Percentiles rank a stretch among this genome's conserved stretches.
These are phyloP conservation scores for Lentinula lateritia DNA, from an alignment of 768 basidiomycete genomes.

Conservation along the genomic window DNA sequence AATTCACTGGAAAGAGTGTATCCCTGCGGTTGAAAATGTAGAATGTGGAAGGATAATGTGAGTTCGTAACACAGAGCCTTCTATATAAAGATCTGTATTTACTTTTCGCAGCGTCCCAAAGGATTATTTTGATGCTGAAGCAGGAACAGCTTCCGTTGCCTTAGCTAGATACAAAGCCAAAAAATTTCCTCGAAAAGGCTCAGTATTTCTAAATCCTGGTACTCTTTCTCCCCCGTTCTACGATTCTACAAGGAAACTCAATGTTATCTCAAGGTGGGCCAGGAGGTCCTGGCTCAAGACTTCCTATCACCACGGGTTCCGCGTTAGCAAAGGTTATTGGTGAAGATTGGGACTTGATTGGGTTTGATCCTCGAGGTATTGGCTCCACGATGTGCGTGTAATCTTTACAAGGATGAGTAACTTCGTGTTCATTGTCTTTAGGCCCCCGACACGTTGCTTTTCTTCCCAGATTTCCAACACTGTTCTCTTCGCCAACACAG, in stretches of 20 bases:
- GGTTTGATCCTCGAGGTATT: constrained; percentile 23
- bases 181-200: constrained; percentile 15
- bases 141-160: constrained; percentile 16
- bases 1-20: background rate
- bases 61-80: background rate
- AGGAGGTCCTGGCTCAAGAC: constrained; percentile 18
- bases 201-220: constrained; percentile 19
- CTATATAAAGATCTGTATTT: background rate
- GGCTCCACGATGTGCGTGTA: constrained; percentile 13
- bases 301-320: constrained; percentile 3
- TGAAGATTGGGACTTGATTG: constrained; percentile 21
- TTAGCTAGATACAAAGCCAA: constrained; percentile 13
- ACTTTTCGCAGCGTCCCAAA: constrained; percentile 16
- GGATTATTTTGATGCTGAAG: constrained; percentile 15
- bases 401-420: background rate
- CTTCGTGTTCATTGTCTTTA: background rate
- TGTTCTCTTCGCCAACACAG: constrained; percentile 17
- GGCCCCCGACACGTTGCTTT: constrained; percentile 16
- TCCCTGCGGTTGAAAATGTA: constrained; percentile 2
- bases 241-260: background rate
- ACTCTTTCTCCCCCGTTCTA: background rate
- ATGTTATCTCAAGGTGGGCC: constrained; percentile 15
- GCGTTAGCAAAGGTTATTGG: constrained; percentile 17
- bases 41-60: constrained; percentile 4
- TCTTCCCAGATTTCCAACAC: background rate